These are phyloP conservation scores for Westerdykella sp. DNA, from an alignment of 2,329 filamentous ascomycete genomes.

Conservation along the genomic window DNA sequence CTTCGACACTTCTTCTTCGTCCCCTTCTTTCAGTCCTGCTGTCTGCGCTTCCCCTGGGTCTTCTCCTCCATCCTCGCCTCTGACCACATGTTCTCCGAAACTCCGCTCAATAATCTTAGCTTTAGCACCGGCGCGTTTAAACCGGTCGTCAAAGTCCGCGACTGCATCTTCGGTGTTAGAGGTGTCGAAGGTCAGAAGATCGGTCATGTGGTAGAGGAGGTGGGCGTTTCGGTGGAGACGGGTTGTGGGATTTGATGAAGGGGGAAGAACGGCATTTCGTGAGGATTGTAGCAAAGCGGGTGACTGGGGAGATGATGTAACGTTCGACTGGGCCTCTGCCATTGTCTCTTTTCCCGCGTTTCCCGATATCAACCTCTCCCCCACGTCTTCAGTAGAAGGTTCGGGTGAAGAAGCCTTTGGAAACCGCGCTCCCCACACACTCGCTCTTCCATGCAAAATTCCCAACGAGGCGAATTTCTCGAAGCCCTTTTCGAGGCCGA, in stretches of 20 bases:
- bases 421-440: slow-evolving; percentile 72
- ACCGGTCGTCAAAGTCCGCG: slow-evolving; percentile 80
- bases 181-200: slow-evolving; percentile 69
- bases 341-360: neutral
- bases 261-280: too few species aligned
- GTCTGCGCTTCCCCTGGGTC: too few species aligned
- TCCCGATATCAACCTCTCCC: neutral
- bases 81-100: slow-evolving; percentile 35
- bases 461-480: slow-evolving; percentile 85
- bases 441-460: slow-evolving; percentile 66
- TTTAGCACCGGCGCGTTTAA: slow-evolving; percentile 79
- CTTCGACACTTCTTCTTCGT: slow-evolving; percentile 1
- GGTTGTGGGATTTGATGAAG: slow-evolving; percentile 42
- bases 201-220: slow-evolving; percentile 68
- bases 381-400: too few species aligned
- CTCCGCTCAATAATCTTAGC: slow-evolving; percentile 77
- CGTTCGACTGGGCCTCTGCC: neutral
- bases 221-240: slow-evolving; percentile 72
- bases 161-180: slow-evolving; percentile 85
- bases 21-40: slow-evolving; percentile 4
- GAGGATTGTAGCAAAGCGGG: too few species aligned
- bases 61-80: slow-evolving; percentile 27
- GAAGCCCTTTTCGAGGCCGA: slow-evolving; percentile 88
- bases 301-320: too few species aligned
- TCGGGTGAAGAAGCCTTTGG: too few species aligned